Percentiles rank a stretch among this genome's conserved stretches.
Evolutionary conservation across 345 rosid species (phyloP).

Genomic region (Raphanus sativus): DNA sequence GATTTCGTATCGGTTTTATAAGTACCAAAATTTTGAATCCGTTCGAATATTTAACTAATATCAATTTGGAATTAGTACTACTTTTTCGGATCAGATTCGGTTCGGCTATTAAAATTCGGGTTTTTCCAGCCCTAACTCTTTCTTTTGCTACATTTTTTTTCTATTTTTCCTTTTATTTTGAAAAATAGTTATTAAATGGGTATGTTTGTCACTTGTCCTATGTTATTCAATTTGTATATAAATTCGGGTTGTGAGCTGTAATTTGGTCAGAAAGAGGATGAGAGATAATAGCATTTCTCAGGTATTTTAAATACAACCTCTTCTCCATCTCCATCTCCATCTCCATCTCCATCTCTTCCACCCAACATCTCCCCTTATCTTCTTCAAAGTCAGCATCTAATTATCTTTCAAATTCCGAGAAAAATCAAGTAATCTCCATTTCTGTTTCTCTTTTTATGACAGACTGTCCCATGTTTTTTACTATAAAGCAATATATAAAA

Average conservation of each 20-base stretch:
- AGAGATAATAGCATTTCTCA: constrained; percentile 39
- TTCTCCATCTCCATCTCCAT: constrained; percentile 36
- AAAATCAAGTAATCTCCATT: not conserved
- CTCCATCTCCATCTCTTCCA: constrained; percentile 32
- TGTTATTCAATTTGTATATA: constrained; percentile 1
- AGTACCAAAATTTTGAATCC: too few relatives aligned
- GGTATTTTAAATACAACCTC: constrained; percentile 39
- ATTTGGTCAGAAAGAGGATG: constrained; percentile 36
- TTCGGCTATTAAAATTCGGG: too few relatives aligned
- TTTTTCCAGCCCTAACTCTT: not conserved
- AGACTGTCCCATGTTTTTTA: constrained; percentile 1
- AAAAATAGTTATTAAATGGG: constrained; percentile 25
- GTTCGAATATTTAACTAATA: too few relatives aligned
- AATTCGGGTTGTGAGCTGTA: constrained; percentile 34
- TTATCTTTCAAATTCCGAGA: constrained; percentile 14
- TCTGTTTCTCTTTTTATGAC: not conserved
- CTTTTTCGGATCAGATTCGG: too few relatives aligned
- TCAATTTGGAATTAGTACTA: too few relatives aligned
- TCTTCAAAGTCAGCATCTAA: constrained; percentile 29
- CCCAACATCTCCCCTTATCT: constrained; percentile 29
- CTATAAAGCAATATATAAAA: not conserved
- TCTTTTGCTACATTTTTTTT: not conserved
- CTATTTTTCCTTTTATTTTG: not conserved
- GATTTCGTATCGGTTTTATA: too few relatives aligned
- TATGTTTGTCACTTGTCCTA: constrained; percentile 24